Base-by-base conservation (phyloP, 2,329 filamentous ascomycete genomes). In the Hortaea sp. region DNA sequence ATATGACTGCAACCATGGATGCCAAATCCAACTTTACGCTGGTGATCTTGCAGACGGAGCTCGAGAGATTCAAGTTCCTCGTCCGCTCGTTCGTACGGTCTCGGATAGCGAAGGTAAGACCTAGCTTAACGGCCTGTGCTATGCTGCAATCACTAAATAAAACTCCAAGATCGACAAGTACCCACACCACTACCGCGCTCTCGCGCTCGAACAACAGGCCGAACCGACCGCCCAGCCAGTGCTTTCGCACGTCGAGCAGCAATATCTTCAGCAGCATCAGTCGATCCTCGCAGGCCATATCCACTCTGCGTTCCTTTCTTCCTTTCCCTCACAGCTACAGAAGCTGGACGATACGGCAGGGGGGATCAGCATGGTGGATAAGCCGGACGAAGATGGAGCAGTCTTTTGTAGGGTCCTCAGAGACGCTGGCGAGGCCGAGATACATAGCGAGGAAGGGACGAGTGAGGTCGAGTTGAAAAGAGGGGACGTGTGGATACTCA, bases 31-130 rank as follows among this genome's bases (percentile, higher is more conserved):
- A 95, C 64, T 95, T 98, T 65, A 81, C 81, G 50, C 81, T 97
- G 60, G 95, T 95, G 42, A 84, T 98, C 51, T 82, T 95, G 45
- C 92, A 98, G 71, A 97, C 94, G 5, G 92, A 98, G 69, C 78
- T 98, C 45, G 89, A 95, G 65, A 77, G 92, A 40, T 94, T 86
- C 68, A 95, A 95, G 69, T 98, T 88, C 61, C 75, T 98, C 20
- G 78, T 97, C 12, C 77, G 92, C 50, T 84, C 85, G 53, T 84
- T 90, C 54, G 68, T 98, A 46, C 77, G 94, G 44, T 82, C 85
- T 7, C 77, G 92, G n/a, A 81, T 97, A 47, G 80, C 85, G 45
- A 97, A 98, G 77, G 85, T 87, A 20, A 20, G 20, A 20, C 20
- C 4, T 20, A 4, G 4, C 32, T 35, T n/a, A 9, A 9, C 32